These are phyloP conservation scores for Globisporangium canariense DNA, from an alignment of 352 stramenopile species.

Conservation along the genomic window DNA sequence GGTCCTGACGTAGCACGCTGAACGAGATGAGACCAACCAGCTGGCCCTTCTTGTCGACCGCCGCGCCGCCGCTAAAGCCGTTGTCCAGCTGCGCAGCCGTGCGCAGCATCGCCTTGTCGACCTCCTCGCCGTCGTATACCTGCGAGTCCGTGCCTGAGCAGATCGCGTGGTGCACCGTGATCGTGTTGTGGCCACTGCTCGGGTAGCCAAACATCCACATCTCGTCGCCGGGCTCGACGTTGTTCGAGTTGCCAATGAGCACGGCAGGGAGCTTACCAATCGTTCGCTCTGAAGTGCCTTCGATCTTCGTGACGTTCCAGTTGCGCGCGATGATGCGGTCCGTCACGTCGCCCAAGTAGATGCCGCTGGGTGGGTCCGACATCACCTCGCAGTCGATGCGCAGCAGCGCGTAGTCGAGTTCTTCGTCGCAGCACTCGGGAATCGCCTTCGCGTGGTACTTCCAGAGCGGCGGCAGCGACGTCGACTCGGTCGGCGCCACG, in stretches of 20 bases:
- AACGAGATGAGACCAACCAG: conserved; percentile 87
- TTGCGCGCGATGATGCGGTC: conserved; percentile 83
- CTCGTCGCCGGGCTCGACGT: conserved; percentile 83
- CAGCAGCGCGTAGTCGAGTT: conserved; percentile 79
- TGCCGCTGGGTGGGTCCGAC: conserved; percentile 78
- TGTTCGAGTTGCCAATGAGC: conserved; percentile 85
- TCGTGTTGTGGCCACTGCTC: conserved; percentile 87
- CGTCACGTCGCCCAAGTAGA: conserved; percentile 87
- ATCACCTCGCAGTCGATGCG: conserved; percentile 84
- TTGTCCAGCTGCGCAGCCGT: conserved; percentile 84
- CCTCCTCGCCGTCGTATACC: conserved; percentile 80
- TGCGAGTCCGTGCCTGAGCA: conserved; percentile 86
- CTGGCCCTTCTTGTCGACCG: conserved; percentile 83
- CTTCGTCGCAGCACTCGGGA: conserved; percentile 80
- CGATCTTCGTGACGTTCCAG: conserved; percentile 79
- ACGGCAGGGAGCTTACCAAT: conserved; percentile 77
- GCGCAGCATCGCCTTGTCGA: conserved; percentile 85
- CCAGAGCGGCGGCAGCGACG: conserved; percentile 72
- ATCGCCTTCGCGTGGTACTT: conserved; percentile 83
- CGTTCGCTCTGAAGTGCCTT: conserved; percentile 63
- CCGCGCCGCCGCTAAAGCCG: conserved; percentile 79
- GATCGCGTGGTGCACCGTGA: conserved; percentile 88
- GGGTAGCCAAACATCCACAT: conserved; percentile 92
- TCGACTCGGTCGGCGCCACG: conserved; percentile 78
- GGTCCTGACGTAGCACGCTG: conserved; percentile 80